phyloP scores from a whole-genome alignment of 2,329 filamentous ascomycete genomes.

The Colletotrichum sp. region DNA sequence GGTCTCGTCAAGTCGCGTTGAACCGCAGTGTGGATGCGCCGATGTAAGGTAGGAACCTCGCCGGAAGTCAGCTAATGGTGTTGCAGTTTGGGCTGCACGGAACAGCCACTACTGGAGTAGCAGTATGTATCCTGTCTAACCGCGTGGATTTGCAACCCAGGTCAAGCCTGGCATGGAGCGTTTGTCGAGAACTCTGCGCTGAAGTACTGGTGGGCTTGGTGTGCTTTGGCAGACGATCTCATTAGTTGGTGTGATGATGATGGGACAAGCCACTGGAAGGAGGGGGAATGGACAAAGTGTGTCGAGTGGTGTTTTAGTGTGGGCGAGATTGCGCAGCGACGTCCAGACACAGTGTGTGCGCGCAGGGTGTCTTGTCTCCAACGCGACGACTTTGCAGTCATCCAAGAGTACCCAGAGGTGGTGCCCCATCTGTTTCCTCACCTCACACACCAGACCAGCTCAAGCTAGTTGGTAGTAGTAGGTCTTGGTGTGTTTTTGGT shows the following conservation, averaged over 20 bases:
- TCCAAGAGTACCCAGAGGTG: neutral
- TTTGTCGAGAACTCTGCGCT: conserved; percentile 9
- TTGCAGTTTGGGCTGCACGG: neutral
- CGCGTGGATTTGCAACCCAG: conserved; percentile 13
- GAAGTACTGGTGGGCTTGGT: neutral
- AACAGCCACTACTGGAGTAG: neutral
- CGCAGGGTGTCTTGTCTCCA: neutral
- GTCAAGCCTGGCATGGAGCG: conserved; percentile 3
- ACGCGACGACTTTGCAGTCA: neutral
- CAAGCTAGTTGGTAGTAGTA: neutral
- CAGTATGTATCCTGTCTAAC: neutral
- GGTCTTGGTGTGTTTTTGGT: neutral
- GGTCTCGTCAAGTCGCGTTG: neutral
- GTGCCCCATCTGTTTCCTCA: neutral
- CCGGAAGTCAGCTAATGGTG: conserved; percentile 9
- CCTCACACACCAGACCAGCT: neutral
- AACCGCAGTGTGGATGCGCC: neutral
- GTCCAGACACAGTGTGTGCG: conserved; percentile 9
- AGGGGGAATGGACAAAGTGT: conserved; percentile 20
- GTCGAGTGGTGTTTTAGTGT: conserved; percentile 21
- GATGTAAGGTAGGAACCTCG: neutral
- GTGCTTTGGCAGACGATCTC: neutral
- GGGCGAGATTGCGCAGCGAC: conserved; percentile 9
- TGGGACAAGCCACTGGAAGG: conserved; percentile 15
- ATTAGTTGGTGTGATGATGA: conserved; percentile 7